Evolutionary conservation across 306 rosid genomes (phyloP).

Genomic region (Acmispon strigosus): DNA sequence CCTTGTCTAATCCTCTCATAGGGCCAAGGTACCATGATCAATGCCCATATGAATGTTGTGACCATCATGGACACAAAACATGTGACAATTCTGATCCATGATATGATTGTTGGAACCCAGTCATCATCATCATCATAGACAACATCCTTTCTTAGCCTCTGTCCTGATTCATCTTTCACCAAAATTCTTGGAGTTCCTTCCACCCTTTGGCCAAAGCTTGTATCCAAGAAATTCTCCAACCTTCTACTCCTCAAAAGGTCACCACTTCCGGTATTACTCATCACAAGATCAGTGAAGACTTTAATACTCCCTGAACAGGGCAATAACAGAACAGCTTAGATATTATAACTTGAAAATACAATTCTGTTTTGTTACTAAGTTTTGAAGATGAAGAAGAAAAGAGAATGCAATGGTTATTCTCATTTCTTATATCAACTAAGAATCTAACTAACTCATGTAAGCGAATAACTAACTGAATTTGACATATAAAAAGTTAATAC

Average conservation of each 20-base stretch:
- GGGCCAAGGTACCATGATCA: conserved; percentile 62
- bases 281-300: not conserved
- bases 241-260: conserved; percentile 44
- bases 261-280: conserved; percentile 33
- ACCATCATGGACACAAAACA: conserved; percentile 53
- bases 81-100: conserved; percentile 39
- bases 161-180: conserved; percentile 22
- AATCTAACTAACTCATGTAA: too few species aligned
- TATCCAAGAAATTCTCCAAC: conserved; percentile 39
- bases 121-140: conserved; percentile 38
- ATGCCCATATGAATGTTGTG: conserved; percentile 53
- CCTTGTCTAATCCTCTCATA: conserved; percentile 53
- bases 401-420: too few species aligned
- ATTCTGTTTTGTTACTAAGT: conserved; percentile 1
- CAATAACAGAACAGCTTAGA: conserved; percentile 11
- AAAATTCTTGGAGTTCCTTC: conserved; percentile 21
- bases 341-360: not conserved
- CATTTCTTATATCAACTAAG: too few species aligned
- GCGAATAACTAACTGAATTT: too few species aligned
- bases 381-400: too few species aligned
- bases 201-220: conserved; percentile 36
- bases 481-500: too few species aligned
- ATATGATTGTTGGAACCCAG: conserved; percentile 34
- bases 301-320: not conserved
- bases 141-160: conserved; percentile 8